Evolutionary conservation across 2,329 filamentous ascomycete species (phyloP).

Genomic region (Fusarium papillatum): DNA sequence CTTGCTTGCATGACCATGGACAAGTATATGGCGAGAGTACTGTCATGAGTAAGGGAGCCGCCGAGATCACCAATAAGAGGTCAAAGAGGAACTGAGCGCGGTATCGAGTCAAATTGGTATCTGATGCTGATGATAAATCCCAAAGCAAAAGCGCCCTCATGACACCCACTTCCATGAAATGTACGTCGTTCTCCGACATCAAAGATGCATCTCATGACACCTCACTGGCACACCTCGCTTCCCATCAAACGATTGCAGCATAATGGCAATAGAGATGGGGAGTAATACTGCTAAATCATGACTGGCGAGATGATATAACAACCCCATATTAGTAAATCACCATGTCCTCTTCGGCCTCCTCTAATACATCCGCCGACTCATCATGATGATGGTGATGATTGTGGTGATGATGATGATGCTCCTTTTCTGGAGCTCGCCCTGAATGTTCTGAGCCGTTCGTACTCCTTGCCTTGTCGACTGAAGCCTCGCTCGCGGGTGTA

Average conservation of each 20-base stretch:
- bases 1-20: not conserved
- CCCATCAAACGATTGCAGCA: not conserved
- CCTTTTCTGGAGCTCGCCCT: conserved; percentile 22
- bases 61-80: not conserved
- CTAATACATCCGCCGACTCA: conserved; percentile 81
- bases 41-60: not conserved
- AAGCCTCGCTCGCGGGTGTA: conserved; percentile 19
- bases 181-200: not conserved
- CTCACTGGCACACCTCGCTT: not conserved
- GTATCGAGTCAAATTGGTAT: conserved; percentile 26
- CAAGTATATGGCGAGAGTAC: not conserved
- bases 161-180: not conserved
- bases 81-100: not conserved
- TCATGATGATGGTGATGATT: conserved; percentile 64
- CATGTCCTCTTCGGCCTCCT: conserved; percentile 90
- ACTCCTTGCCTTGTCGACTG: conserved; percentile 13
- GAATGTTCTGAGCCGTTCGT: conserved; percentile 16
- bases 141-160: conserved; percentile 12
- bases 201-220: not conserved
- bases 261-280: not conserved
- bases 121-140: conserved; percentile 8
- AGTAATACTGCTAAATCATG: not conserved
- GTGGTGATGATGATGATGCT: conserved; percentile 21
- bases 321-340: conserved; percentile 80
- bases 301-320: not conserved